phyloP scores from a whole-genome alignment of 2,329 filamentous ascomycete species.

The Penicillium thymicola region DNA sequence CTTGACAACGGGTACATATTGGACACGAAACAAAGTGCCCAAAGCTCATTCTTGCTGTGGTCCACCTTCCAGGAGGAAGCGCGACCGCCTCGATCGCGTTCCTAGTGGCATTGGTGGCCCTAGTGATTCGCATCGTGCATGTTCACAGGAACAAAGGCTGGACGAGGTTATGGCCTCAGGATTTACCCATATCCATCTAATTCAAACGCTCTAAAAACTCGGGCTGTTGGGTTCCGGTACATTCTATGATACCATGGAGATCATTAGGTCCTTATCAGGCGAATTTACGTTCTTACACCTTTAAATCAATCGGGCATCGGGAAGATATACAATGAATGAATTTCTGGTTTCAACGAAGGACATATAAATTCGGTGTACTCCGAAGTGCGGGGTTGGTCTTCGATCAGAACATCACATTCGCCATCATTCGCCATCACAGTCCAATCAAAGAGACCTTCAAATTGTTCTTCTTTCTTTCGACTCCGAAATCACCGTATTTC shows the following conservation, averaged over 20 bases:
- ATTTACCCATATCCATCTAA: neutral
- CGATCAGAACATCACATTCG: neutral
- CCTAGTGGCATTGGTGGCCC: slow-evolving; percentile 34
- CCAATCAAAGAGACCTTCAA: neutral
- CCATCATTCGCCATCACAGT: neutral
- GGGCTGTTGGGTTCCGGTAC: slow-evolving; percentile 18
- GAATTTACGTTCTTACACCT: neutral
- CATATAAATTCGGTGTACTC: too few relatives aligned
- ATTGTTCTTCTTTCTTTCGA: too few relatives aligned
- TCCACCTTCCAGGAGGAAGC: slow-evolving; percentile 31
- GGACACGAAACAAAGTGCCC: too few relatives aligned
- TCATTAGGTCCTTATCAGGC: too few relatives aligned
- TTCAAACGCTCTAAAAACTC: slow-evolving; percentile 5
- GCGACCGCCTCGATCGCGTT: slow-evolving; percentile 37
- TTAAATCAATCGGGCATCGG: neutral
- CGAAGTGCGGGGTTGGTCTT: neutral
- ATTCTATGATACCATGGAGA: slow-evolving; percentile 14
- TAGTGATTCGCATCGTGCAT: slow-evolving; percentile 34
- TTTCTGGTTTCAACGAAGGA: too few relatives aligned
- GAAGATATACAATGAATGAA: neutral
- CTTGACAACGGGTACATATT: too few relatives aligned
- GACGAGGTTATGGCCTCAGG: slow-evolving; percentile 18
- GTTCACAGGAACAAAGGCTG: slow-evolving; percentile 35
- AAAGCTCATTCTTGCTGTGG: too few relatives aligned
- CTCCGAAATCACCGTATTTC: neutral